phyloP scores from a whole-genome alignment of 202 grass and related monocot genomes.

The Zoysia matrella region DNA sequence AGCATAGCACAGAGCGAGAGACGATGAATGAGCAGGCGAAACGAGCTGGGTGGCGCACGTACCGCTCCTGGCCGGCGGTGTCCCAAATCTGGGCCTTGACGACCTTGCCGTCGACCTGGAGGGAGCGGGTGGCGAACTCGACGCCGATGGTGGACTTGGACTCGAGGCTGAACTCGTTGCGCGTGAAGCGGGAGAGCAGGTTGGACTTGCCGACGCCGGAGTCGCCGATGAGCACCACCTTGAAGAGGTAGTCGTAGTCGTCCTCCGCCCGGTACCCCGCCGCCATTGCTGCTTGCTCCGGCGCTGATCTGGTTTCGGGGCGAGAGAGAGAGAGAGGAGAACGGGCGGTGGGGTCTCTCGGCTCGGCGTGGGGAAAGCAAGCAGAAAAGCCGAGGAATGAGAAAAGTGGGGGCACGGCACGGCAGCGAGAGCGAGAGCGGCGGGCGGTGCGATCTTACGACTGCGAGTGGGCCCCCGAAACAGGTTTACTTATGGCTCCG shows the following conservation, averaged over 20 bases:
- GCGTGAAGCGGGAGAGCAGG: conserved; percentile 89
- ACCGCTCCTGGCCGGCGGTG: conserved; percentile 92
- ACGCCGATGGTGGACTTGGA: conserved; percentile 98
- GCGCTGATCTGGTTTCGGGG: conserved; percentile 36
- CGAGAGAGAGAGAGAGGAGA: not conserved
- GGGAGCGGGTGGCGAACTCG: conserved; percentile 92
- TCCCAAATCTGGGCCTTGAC: conserved; percentile 99
- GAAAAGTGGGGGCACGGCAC: conserved; percentile 31
- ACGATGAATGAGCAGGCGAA: not conserved
- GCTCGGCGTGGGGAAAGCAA: no score
- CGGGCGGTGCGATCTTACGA: conserved; percentile 15
- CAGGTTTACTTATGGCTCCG: no score
- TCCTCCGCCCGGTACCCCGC: conserved; percentile 83
- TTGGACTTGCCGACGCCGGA: conserved; percentile 98
- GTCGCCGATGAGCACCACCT: conserved; percentile 33
- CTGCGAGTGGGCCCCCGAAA: no score
- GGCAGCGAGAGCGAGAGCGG: conserved; percentile 50
- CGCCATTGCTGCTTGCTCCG: conserved; percentile 54
- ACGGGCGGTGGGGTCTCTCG: not conserved
- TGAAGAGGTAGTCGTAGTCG: conserved; percentile 99
- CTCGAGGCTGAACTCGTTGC: conserved; percentile 98
- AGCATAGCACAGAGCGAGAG: no score
- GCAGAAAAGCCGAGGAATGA: not conserved
- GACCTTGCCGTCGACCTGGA: conserved; percentile 91
- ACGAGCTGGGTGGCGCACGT: not conserved